phyloP scores from a whole-genome alignment of 352 stramenopile species.

The Pythium periplocum region DNA sequence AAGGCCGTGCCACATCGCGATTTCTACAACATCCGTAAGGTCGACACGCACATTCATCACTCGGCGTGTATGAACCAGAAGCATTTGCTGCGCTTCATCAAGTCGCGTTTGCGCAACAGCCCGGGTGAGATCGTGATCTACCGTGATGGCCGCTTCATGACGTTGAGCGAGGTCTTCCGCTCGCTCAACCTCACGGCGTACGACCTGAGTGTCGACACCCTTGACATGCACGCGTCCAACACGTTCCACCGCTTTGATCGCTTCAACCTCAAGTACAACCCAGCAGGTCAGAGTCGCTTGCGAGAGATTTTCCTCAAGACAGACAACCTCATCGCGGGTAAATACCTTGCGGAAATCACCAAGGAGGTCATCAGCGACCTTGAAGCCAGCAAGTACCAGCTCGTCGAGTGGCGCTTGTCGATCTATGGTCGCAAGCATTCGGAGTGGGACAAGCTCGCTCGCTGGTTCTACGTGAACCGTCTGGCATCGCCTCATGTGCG shows the following conservation, averaged over 20 bases:
- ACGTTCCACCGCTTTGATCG: slow-evolving; percentile 99
- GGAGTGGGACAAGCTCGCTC: slow-evolving; percentile 96
- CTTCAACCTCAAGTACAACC: slow-evolving; percentile 99
- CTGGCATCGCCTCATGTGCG: slow-evolving; percentile 92
- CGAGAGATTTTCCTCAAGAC: slow-evolving; percentile 99
- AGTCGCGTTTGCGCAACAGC: slow-evolving; percentile 68
- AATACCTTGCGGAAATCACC: slow-evolving; percentile 95
- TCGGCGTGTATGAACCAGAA: slow-evolving; percentile 96
- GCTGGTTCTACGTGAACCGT: slow-evolving; percentile 95
- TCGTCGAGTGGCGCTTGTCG: slow-evolving; percentile 94
- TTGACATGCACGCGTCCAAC: slow-evolving; percentile 99
- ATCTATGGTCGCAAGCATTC: slow-evolving; percentile 91
- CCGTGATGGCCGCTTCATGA: slow-evolving; percentile 94
- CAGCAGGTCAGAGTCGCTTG: slow-evolving; percentile 90
- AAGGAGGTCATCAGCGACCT: slow-evolving; percentile 91
- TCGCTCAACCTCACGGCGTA: slow-evolving; percentile 94
- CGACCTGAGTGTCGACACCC: slow-evolving; percentile 97
- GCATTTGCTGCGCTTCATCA: slow-evolving; percentile 91
- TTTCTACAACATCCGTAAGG: slow-evolving; percentile 98
- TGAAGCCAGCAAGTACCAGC: slow-evolving; percentile 91
- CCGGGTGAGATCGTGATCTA: slow-evolving; percentile 94
- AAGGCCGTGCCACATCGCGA: slow-evolving; percentile 97
- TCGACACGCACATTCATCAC: slow-evolving; percentile 99
- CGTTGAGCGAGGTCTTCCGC: slow-evolving; percentile 93
- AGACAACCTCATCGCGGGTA: slow-evolving; percentile 95